A percentile compares a stretch with the other conserved stretches of the same genome.
Conservation (phyloP, 805 yeast genomes). For the Cyberlindnera amylophila region DNA sequence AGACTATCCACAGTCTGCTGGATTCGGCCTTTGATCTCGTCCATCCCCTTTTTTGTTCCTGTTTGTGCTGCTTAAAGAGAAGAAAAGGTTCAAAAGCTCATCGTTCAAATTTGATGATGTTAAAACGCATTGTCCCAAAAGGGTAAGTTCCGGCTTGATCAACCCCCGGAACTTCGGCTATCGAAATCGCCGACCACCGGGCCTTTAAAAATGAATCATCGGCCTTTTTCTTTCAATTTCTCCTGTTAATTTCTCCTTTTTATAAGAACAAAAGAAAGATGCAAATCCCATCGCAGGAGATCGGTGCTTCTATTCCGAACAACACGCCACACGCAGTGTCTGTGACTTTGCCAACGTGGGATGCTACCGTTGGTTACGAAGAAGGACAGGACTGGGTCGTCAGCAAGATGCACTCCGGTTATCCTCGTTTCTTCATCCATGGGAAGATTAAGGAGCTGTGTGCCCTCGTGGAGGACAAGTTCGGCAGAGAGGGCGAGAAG, state of each 20-base stretch:
- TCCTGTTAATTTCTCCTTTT: too few species aligned
- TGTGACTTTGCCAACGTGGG: slow-evolving; percentile 95
- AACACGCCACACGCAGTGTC: slow-evolving; percentile 91
- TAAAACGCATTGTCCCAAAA: too few species aligned
- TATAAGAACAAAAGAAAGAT: slow-evolving; percentile 2
- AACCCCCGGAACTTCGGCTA: too few species aligned
- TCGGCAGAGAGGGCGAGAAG: slow-evolving; percentile 76
- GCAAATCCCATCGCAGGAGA: slow-evolving; percentile 29
- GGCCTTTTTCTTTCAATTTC: not conserved
- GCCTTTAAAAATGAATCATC: too few species aligned
- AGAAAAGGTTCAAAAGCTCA: too few species aligned
- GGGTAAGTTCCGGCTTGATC: too few species aligned
- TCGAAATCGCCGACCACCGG: too few species aligned
- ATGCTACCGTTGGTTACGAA: slow-evolving; percentile 86
- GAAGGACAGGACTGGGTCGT: slow-evolving; percentile 84
- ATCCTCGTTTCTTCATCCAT: slow-evolving; percentile 82
- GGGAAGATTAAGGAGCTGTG: slow-evolving; percentile 54
- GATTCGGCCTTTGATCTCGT: slow-evolving; percentile 15
- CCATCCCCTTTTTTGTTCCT: slow-evolving; percentile 7
- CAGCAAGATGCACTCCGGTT: slow-evolving; percentile 75
- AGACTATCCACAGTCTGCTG: slow-evolving; percentile 8
- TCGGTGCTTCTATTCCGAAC: slow-evolving; percentile 86
- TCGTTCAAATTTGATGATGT: too few species aligned
- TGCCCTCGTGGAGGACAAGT: slow-evolving; percentile 53
- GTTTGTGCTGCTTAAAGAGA: too few species aligned